Percentiles rank a stretch among this genome's conserved stretches.
Conservation (phyloP, 2,329 filamentous ascomycete species). For the Ophiostoma pallidulum region DNA sequence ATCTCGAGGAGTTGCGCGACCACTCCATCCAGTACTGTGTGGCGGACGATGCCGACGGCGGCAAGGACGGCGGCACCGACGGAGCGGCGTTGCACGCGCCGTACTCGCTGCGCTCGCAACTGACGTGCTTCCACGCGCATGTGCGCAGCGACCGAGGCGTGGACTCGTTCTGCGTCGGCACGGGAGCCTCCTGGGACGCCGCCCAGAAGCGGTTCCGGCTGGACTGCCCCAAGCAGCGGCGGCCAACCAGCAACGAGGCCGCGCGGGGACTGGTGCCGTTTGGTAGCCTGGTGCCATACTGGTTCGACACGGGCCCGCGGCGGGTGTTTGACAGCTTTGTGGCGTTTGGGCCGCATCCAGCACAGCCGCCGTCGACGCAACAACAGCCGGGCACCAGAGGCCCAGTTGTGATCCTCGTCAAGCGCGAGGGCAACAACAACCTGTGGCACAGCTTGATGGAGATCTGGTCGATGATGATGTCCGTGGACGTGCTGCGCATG, state of each 20-base stretch:
- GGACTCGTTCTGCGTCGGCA: slow-evolving; percentile 14
- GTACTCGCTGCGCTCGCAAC: neutral
- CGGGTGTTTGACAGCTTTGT: slow-evolving; percentile 9
- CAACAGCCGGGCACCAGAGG: neutral
- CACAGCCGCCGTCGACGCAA: neutral
- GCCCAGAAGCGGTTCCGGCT: neutral
- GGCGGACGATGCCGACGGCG: too few relatives aligned
- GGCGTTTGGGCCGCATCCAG: neutral
- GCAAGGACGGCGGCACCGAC: too few relatives aligned
- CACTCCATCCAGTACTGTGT: slow-evolving; percentile 15
- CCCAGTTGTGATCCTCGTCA: slow-evolving; percentile 13
- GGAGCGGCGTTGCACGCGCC: too few relatives aligned
- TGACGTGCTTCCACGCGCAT: slow-evolving; percentile 16
- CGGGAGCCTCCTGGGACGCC: slow-evolving; percentile 3
- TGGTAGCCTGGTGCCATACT: neutral
- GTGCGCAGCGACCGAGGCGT: slow-evolving; percentile 7
- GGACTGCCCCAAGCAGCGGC: slow-evolving; percentile 6
- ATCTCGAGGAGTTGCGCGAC: slow-evolving; percentile 13
- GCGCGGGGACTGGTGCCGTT: slow-evolving; percentile 8
- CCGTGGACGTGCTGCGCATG: slow-evolving; percentile 15
- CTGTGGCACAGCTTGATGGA: slow-evolving; percentile 18
- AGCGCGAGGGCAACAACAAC: slow-evolving; percentile 14
- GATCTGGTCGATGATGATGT: slow-evolving; percentile 14
- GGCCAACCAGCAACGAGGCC: slow-evolving; percentile 8
- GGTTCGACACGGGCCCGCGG: slow-evolving; percentile 15